Base-by-base conservation (phyloP, 441 rosid species). In the Syzygium syzygioides region DNA sequence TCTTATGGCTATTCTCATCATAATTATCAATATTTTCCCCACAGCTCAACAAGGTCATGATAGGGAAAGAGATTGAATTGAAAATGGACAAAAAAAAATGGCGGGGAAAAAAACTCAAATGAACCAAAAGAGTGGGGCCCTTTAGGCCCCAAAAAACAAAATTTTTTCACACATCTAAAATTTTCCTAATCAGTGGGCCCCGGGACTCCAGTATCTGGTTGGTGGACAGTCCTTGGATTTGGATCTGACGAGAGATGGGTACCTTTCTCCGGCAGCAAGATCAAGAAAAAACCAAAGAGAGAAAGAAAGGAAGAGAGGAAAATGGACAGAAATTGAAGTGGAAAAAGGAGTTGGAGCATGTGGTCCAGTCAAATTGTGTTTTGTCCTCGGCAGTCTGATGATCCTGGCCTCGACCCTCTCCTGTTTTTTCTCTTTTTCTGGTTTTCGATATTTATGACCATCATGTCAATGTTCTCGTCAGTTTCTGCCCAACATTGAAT, bases 361-460 rank as follows among this genome's bases (percentile, higher is more conserved):
- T 86, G 54, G 86, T 91, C 88, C 90, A 86, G 59, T 86, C 91
- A 17, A 32, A 83, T 19, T 55, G 55, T 20, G 96, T 97, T 97
- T 37, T 45, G 83, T 71, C 83, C 83, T 37, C 50, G 26, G 83
- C 83, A 71, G 83, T 12, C 83, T 60, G 68, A 32, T 37, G 83
- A 71, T 71, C 83, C 52, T 37, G 52, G 83, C 83, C 83, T 71
- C 26, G n/a, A 25, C 83, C 91, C 98, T 94, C 90, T 97, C 93
- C 88, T 97, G 83, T 41, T 68, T 34, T 34, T 68, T 45, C 48
- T 7, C 23, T 8, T 19, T 15, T 64, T 64, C 30, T 64, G 68
- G 18, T n/a, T 60, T 60, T 68, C 28, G 52, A 71, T 37, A 71
- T 71, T 37, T 71, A 37, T 37, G 83, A 71, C n/a, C 83, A 37